These are phyloP conservation scores for Fonsecaea erecta DNA, from an alignment of 2,329 filamentous ascomycete genomes.

Conservation along the genomic window DNA sequence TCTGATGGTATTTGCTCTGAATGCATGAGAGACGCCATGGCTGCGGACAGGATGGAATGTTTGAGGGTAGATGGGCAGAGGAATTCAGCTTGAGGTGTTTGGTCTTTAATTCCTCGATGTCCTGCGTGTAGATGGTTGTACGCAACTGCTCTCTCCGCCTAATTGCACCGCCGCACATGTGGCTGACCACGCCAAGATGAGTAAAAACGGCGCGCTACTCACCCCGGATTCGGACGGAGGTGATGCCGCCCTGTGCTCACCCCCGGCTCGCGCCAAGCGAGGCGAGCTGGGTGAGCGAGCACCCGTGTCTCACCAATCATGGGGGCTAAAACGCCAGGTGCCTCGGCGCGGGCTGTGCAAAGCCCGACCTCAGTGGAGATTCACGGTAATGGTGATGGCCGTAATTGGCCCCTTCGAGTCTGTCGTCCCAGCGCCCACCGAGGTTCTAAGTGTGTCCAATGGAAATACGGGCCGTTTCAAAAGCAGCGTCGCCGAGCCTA, in stretches of 20 bases:
- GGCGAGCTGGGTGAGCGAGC: too few relatives aligned
- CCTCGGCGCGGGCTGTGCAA: background rate
- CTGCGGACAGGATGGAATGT: conserved; percentile 20
- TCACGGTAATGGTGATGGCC: background rate
- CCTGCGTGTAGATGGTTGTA: conserved; percentile 2
- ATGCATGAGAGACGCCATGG: conserved; percentile 61
- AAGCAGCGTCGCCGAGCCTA: conserved; percentile 1
- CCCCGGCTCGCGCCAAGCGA: background rate
- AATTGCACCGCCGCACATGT: conserved; percentile 11
- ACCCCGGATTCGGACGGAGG: background rate
- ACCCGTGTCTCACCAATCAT: too few relatives aligned
- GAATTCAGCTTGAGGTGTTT: conserved; percentile 8
- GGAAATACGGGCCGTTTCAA: background rate
- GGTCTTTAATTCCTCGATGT: conserved; percentile 8
- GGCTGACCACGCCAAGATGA: conserved; percentile 6
- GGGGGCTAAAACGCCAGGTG: too few relatives aligned
- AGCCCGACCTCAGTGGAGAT: background rate
- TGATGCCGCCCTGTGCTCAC: background rate
- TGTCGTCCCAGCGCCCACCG: background rate
- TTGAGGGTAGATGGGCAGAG: conserved; percentile 10
- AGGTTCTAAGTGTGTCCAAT: background rate
- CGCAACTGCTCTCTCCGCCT: conserved; percentile 21
- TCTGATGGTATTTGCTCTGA: conserved; percentile 55
- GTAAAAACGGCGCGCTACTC: background rate
- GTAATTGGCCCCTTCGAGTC: background rate